Evolutionary conservation across 208 protist species (phyloP).

Genomic region (Wallacemonas sp.): DNA sequence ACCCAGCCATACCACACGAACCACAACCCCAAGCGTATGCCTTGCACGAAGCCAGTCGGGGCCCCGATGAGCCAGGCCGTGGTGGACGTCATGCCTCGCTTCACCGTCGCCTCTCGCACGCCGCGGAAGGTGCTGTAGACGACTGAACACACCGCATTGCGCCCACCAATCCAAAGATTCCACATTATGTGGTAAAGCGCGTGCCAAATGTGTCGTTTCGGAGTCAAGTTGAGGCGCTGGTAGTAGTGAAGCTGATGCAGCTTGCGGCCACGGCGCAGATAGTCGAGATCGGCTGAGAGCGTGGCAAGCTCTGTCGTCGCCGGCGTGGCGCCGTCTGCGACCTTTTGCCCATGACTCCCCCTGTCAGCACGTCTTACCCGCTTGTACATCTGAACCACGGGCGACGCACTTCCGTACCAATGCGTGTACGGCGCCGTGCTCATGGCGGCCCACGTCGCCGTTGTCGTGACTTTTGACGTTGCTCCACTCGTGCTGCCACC

Average conservation of each 20-base stretch:
- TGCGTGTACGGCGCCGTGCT: slow-evolving; percentile 10
- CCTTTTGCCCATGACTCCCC: too few relatives aligned
- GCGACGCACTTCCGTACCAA: slow-evolving; percentile 5
- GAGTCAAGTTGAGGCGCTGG: slow-evolving; percentile 69
- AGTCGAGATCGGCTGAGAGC: slow-evolving; percentile 54
- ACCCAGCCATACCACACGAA: slow-evolving; percentile 70
- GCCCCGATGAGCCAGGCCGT: slow-evolving; percentile 3
- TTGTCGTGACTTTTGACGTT: not conserved
- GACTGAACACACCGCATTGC: slow-evolving; percentile 63
- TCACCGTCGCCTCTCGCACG: not conserved
- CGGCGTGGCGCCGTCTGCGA: not conserved
- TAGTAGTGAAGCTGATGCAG: slow-evolving; percentile 83
- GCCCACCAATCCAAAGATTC: slow-evolving; percentile 54
- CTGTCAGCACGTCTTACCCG: too few relatives aligned
- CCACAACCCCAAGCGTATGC: slow-evolving; percentile 18
- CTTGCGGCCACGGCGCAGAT: slow-evolving; percentile 51
- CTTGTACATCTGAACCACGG: slow-evolving; percentile 4
- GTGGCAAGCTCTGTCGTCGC: slow-evolving; percentile 31
- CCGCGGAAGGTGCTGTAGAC: slow-evolving; percentile 47
- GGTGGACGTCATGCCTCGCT: not conserved
- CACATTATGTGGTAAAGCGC: slow-evolving; percentile 60
- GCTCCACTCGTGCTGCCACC: too few relatives aligned
- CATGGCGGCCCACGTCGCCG: slow-evolving; percentile 13
- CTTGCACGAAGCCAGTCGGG: slow-evolving; percentile 21
- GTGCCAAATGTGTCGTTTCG: slow-evolving; percentile 68